A percentile compares a stretch with the other conserved stretches of the same genome.
Conservation (phyloP, 768 basidiomycete genomes). For the Mycena epipterygia region DNA sequence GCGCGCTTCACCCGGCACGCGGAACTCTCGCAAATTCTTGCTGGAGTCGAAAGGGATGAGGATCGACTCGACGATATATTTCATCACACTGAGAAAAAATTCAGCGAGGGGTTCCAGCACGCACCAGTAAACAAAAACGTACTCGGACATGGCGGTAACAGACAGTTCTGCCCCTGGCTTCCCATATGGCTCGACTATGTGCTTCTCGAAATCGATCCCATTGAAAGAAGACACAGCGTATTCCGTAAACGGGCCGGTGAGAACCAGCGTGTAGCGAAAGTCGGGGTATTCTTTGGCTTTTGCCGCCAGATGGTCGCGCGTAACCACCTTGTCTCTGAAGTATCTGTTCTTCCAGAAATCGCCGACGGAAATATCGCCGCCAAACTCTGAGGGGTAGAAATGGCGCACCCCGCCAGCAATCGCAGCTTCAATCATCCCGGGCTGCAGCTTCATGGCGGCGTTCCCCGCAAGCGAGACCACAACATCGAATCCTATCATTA, state of each 20-base stretch:
- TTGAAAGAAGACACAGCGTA: slow-evolving; percentile 12
- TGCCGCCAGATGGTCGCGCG: slow-evolving; percentile 10
- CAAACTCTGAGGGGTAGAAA: slow-evolving; percentile 21
- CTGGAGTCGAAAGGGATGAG: slow-evolving; percentile 12
- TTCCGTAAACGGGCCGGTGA: slow-evolving; percentile 11
- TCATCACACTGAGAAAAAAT: not conserved
- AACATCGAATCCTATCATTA: slow-evolving; percentile 15
- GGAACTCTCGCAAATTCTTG: slow-evolving; percentile 3
- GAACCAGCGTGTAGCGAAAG: slow-evolving; percentile 13
- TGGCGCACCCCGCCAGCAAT: slow-evolving; percentile 14
- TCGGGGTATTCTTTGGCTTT: slow-evolving; percentile 2
- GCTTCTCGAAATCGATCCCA: slow-evolving; percentile 14
- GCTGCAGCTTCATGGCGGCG: slow-evolving; percentile 18
- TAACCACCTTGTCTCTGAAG: slow-evolving; percentile 19
- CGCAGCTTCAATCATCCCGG: slow-evolving; percentile 17
- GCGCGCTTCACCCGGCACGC: slow-evolving; percentile 3
- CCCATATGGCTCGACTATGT: slow-evolving; percentile 15
- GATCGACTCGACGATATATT: slow-evolving; percentile 7
- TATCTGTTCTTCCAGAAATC: slow-evolving; percentile 15
- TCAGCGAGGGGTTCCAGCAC: not conserved
- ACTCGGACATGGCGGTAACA: slow-evolving; percentile 19
- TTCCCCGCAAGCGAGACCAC: slow-evolving; percentile 17
- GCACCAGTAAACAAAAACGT: not conserved
- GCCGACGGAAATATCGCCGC: slow-evolving; percentile 9
- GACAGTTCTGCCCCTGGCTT: slow-evolving; percentile 8